phyloP scores from a whole-genome alignment of 2,329 filamentous ascomycete genomes.

The Neonectria sp. region DNA sequence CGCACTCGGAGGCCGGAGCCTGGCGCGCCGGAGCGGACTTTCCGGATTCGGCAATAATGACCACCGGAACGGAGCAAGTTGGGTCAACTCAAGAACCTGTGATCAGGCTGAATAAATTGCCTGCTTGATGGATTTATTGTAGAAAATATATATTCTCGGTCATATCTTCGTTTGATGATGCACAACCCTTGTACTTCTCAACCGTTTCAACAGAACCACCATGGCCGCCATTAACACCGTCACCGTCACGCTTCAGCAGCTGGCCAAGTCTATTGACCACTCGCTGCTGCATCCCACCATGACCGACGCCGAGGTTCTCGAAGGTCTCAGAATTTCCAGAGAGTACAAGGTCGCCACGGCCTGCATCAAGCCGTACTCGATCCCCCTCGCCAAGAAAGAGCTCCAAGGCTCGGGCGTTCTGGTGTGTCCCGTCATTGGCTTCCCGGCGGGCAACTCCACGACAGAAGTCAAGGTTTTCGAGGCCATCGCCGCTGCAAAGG shows the following conservation, averaged over 20 bases:
- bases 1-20: background rate
- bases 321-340: slow-evolving; percentile 64
- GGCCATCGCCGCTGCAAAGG: slow-evolving; percentile 61
- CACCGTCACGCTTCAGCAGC: slow-evolving; percentile 59
- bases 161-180: too few species aligned
- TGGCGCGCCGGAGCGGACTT: background rate
- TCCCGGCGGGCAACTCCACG: slow-evolving; percentile 72
- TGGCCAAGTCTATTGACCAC: slow-evolving; percentile 73
- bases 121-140: background rate
- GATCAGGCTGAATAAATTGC: background rate
- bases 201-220: background rate
- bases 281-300: slow-evolving; percentile 74
- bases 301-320: slow-evolving; percentile 67
- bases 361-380: slow-evolving; percentile 71
- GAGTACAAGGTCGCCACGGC: slow-evolving; percentile 67
- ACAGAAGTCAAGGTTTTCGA: slow-evolving; percentile 69
- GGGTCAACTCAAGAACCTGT: background rate
- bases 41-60: background rate
- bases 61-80: background rate
- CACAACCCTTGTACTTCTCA: too few species aligned
- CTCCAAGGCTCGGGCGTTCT: slow-evolving; percentile 65
- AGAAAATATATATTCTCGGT: too few species aligned
- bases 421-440: slow-evolving; percentile 72
- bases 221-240: slow-evolving; percentile 46
- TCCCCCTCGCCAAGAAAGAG: slow-evolving; percentile 62